Base-by-base conservation (phyloP, 2,329 filamentous ascomycete genomes). In the Arachnomyces sp. region DNA sequence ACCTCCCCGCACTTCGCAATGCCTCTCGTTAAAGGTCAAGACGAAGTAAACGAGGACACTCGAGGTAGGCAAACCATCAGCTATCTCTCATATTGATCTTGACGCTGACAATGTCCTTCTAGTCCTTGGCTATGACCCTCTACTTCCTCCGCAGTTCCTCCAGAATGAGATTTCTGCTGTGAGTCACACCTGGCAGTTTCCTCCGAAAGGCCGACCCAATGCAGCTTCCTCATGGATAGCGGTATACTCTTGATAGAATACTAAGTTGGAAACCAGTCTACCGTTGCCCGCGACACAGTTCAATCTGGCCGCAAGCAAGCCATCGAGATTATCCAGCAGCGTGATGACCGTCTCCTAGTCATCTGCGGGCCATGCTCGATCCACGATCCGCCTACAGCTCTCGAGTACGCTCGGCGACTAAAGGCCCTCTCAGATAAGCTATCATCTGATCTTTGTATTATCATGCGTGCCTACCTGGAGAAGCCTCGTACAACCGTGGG, bases 391-490 rank as follows among this genome's bases (percentile, higher is more conserved):
- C 79, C 74, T 36, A 80, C 80, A 11, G 92, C 92, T 31, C 73
- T 93, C 53, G 88, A 95, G 66, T 98, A 98, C 74, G 86, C 84
- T 61, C 69, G 75, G 47, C 79, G 82, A 42, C 77, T 98, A 36
- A 84, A 87, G 68, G 68, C 73, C 39, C 72, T 95, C 35, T 78
- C 88, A 44, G 78, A 84, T 49, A 86, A 84, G 73, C 81, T 95
- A 47, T 79, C 81, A 46, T 73, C 80, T 53, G 89, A 96, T 61
- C 75, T 98, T 34, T 82, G 82, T 63, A 85, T 98, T 62, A 82
- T 98, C 58, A 98, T 98, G 92, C 86, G 92, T 55, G 88, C 89
- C 60, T 98, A 98, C 77, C 83, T 98, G 38, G 92, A 98, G 75
- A 98, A 98, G 76, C 92, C 92, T 31, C 83, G 92, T 46, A 98